Evolutionary conservation across 192 early-diverging fungal genomes (phyloP).

Genomic region (Coemansia reversa): DNA sequence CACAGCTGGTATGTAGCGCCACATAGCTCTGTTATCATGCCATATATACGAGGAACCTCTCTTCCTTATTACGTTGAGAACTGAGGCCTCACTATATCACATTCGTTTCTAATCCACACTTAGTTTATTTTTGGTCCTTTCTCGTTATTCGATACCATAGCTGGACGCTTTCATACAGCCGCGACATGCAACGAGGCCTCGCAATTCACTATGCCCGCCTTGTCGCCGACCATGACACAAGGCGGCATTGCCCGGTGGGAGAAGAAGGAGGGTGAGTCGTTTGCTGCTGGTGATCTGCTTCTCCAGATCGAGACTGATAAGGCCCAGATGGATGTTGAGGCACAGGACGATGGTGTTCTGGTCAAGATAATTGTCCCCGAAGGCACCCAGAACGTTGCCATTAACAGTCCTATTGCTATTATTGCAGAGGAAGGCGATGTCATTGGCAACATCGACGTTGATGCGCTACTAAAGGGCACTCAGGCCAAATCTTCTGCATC

Average conservation of each 20-base stretch:
- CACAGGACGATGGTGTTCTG: slow-evolving; percentile 94
- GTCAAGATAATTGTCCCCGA: slow-evolving; percentile 86
- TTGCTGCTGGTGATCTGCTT: slow-evolving; percentile 87
- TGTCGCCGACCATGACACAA: slow-evolving; percentile 98
- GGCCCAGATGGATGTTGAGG: slow-evolving; percentile 99
- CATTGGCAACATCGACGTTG: slow-evolving; percentile 72
- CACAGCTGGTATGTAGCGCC: slow-evolving; percentile 28
- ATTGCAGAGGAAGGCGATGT: slow-evolving; percentile 89
- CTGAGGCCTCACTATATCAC: not conserved
- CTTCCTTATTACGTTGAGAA: not conserved
- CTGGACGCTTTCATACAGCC: slow-evolving; percentile 66
- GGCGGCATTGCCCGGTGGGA: slow-evolving; percentile 92
- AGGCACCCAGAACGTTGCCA: slow-evolving; percentile 64
- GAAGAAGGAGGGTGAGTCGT: slow-evolving; percentile 90
- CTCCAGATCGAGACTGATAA: slow-evolving; percentile 98
- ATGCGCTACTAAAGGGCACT: slow-evolving; percentile 29
- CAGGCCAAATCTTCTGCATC: not conserved
- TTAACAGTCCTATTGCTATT: slow-evolving; percentile 77
- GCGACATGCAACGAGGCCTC: slow-evolving; percentile 28
- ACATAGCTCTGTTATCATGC: not conserved
- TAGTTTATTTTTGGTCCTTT: not conserved
- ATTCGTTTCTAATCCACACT: not conserved
- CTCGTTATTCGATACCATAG: slow-evolving; percentile 39
- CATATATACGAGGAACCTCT: not conserved
- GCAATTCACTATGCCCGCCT: slow-evolving; percentile 89